A percentile compares a stretch with the other conserved stretches of the same genome.
These are phyloP conservation scores for Gynandropsis gynandra DNA, from an alignment of 345 rosid genomes.

Conservation along the genomic window DNA sequence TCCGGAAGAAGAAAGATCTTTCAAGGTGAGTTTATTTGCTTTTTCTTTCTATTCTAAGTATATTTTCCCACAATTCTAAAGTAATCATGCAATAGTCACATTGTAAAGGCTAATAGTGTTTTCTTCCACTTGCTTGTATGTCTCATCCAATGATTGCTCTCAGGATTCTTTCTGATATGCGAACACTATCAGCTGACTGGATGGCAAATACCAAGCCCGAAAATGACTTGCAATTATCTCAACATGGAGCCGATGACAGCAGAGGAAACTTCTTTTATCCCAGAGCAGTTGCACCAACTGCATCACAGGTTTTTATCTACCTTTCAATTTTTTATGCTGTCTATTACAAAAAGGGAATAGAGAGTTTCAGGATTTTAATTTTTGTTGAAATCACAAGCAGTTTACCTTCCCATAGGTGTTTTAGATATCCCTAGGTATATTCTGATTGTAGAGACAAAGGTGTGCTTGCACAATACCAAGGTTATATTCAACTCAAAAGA, in stretches of 20 bases:
- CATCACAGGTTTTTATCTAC: slow-evolving; percentile 66
- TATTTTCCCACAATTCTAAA: not conserved
- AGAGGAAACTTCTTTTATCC: slow-evolving; percentile 78
- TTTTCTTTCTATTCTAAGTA: slow-evolving; percentile 16
- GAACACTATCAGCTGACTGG: slow-evolving; percentile 99
- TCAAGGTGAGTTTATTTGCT: slow-evolving; percentile 46
- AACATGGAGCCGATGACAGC: slow-evolving; percentile 76
- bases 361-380: slow-evolving; percentile 1
- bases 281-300: slow-evolving; percentile 93
- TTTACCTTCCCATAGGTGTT: no score
- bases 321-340: slow-evolving; percentile 3
- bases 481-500: no score
- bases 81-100: not conserved
- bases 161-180: slow-evolving; percentile 99
- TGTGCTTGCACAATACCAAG: no score
- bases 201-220: slow-evolving; percentile 95
- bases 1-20: slow-evolving; percentile 90
- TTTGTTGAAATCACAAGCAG: no score
- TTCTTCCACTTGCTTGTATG: slow-evolving; percentile 6
- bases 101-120: not conserved
- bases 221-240: slow-evolving; percentile 58
- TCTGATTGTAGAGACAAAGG: not conserved
- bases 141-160: slow-evolving; percentile 22
- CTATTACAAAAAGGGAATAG: slow-evolving; percentile 11
- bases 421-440: not conserved